Percentiles rank a stretch among this genome's conserved stretches.
Evolutionary conservation across 768 basidiomycete species (phyloP).

Genomic region (Udeniomyces megalosporus): DNA sequence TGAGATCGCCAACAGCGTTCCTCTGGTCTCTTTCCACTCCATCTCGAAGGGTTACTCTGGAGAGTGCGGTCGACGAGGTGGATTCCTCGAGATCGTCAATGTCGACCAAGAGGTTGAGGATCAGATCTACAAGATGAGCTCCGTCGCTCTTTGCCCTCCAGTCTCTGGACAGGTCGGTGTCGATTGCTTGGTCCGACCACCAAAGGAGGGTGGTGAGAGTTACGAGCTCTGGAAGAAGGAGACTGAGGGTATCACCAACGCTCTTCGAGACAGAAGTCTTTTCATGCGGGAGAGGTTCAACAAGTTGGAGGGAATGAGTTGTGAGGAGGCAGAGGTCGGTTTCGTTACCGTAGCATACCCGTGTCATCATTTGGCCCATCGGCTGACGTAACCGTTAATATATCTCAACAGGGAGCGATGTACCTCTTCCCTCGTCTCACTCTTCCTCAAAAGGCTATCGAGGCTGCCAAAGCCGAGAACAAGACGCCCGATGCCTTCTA

Average conservation of each 20-base stretch:
- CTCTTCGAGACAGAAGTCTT: constrained; percentile 50
- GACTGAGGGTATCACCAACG: constrained; percentile 60
- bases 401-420: constrained; percentile 64
- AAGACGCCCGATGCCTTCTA: constrained; percentile 84
- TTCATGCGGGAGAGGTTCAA: constrained; percentile 69
- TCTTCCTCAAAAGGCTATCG: constrained; percentile 54
- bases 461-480: constrained; percentile 51
- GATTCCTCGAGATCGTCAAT: constrained; percentile 88
- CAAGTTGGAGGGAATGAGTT: constrained; percentile 67
- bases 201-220: constrained; percentile 53
- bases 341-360: neutral
- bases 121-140: constrained; percentile 91
- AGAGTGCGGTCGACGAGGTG: constrained; percentile 93
- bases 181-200: constrained; percentile 84
- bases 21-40: constrained; percentile 90
- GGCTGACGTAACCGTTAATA: too few relatives aligned
- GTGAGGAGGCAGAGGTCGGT: constrained; percentile 47
- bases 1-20: constrained; percentile 31
- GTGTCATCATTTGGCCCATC: too few relatives aligned
- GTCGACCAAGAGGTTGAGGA: constrained; percentile 58
- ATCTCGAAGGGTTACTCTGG: constrained; percentile 93
- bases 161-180: constrained; percentile 84
- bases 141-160: constrained; percentile 75
- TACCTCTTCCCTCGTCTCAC: constrained; percentile 79
- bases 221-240: constrained; percentile 70